These are phyloP conservation scores for Telfairia occidentalis DNA, from an alignment of 331 rosid species.

Conservation along the genomic window DNA sequence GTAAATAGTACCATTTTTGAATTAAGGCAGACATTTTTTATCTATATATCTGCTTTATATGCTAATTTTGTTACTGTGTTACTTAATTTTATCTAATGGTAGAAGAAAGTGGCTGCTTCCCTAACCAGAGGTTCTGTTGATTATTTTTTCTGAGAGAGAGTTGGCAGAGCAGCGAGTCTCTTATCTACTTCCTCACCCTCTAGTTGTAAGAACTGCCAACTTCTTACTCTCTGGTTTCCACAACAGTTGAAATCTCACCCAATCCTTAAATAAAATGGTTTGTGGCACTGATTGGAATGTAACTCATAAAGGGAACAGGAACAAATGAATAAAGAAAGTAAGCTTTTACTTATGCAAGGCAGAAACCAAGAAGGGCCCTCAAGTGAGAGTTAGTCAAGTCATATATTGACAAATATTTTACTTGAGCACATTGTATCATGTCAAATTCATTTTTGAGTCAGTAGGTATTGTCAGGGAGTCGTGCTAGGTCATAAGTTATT, in stretches of 20 bases:
- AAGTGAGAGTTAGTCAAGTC: not conserved
- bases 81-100: not conserved
- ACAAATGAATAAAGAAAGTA: not conserved
- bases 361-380: not conserved
- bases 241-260: not conserved
- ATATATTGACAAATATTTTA: not conserved
- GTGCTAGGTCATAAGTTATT: not conserved
- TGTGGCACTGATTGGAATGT: not conserved
- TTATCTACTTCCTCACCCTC: not conserved
- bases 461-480: not conserved
- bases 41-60: not conserved
- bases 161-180: not conserved
- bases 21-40: not conserved
- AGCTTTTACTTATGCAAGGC: not conserved
- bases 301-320: not conserved
- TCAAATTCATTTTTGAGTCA: too few relatives aligned
- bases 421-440: not conserved
- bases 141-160: not conserved
- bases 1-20: not conserved
- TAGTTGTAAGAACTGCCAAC: not conserved
- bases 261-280: too few relatives aligned
- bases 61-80: not conserved
- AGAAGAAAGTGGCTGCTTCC: not conserved
- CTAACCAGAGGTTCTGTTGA: not conserved
- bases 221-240: not conserved